Evolutionary conservation across 176 grass and related monocot genomes (phyloP).

Genomic region (Cenchrus americanus): DNA sequence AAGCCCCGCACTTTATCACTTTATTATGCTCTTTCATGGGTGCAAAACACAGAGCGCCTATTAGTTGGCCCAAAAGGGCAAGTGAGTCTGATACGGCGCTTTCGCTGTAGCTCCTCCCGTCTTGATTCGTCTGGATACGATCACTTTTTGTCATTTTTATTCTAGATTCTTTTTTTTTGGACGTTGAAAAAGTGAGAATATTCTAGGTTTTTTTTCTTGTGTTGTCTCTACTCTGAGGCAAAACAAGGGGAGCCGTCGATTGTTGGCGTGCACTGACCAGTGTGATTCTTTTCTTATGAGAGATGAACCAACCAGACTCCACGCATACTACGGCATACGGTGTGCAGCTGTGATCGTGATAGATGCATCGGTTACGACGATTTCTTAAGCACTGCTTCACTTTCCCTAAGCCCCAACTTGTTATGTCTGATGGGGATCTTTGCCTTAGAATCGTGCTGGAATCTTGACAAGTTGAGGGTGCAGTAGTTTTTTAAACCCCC

Average conservation of each 20-base stretch:
- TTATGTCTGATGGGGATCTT: slow-evolving; percentile 34
- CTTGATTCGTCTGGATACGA: slow-evolving; percentile 24
- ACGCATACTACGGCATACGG: background rate
- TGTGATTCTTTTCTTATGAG: background rate
- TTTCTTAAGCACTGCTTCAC: slow-evolving; percentile 36
- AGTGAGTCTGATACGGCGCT: slow-evolving; percentile 34
- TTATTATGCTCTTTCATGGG: slow-evolving; percentile 38
- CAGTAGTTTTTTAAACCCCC: background rate
- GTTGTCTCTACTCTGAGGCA: background rate
- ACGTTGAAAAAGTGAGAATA: slow-evolving; percentile 37
- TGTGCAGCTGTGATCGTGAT: slow-evolving; percentile 15
- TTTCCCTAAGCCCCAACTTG: slow-evolving; percentile 31
- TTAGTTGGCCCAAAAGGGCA: slow-evolving; percentile 39
- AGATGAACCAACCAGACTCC: slow-evolving; percentile 4
- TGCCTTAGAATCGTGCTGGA: slow-evolving; percentile 11
- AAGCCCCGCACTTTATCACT: slow-evolving; percentile 24
- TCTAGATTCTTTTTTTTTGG: background rate
- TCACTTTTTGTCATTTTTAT: background rate
- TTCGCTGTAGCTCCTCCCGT: slow-evolving; percentile 31
- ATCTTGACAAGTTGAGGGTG: background rate
- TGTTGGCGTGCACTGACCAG: slow-evolving; percentile 2
- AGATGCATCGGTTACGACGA: background rate
- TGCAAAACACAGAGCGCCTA: background rate
- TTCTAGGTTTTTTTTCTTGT: background rate
- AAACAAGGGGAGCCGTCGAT: background rate